These are phyloP conservation scores for Serendipita sp. DNA, from an alignment of 768 basidiomycete genomes.

Conservation along the genomic window DNA sequence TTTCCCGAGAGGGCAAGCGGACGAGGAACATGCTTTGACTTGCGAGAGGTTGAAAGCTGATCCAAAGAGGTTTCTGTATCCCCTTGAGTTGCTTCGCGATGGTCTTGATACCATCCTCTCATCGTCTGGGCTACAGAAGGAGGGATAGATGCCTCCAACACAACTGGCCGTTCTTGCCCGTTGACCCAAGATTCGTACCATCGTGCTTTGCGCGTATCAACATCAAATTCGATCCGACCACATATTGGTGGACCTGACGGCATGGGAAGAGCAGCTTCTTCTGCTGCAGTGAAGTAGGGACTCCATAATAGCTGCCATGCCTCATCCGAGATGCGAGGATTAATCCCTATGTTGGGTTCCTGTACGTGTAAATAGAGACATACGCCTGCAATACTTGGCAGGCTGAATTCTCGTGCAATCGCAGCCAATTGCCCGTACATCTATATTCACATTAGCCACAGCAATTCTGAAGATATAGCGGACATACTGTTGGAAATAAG, in stretches of 20 bases:
- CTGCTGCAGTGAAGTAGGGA: slow-evolving; percentile 35
- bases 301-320: slow-evolving; percentile 61
- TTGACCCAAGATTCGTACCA: slow-evolving; percentile 67
- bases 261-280: slow-evolving; percentile 18
- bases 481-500: slow-evolving; percentile 48
- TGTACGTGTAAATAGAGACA: slow-evolving; percentile 60
- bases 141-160: slow-evolving; percentile 24
- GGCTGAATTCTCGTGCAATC: slow-evolving; percentile 68
- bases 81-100: slow-evolving; percentile 29
- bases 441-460: slow-evolving; percentile 23
- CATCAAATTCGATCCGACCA: slow-evolving; percentile 76
- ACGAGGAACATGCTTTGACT: neutral
- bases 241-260: slow-evolving; percentile 39
- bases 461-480: slow-evolving; percentile 8
- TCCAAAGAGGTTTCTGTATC: slow-evolving; percentile 18
- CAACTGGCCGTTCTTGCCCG: slow-evolving; percentile 26
- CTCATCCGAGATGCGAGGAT: slow-evolving; percentile 64
- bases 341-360: slow-evolving; percentile 38
- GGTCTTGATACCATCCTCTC: slow-evolving; percentile 38
- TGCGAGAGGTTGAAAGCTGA: slow-evolving; percentile 12
- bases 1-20: neutral
- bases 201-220: slow-evolving; percentile 56
- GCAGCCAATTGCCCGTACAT: slow-evolving; percentile 62
- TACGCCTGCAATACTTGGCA: slow-evolving; percentile 61
- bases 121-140: slow-evolving; percentile 32